These are phyloP conservation scores for Dioscorea cayenensis DNA, from an alignment of 116 monocot species.

Conservation along the genomic window DNA sequence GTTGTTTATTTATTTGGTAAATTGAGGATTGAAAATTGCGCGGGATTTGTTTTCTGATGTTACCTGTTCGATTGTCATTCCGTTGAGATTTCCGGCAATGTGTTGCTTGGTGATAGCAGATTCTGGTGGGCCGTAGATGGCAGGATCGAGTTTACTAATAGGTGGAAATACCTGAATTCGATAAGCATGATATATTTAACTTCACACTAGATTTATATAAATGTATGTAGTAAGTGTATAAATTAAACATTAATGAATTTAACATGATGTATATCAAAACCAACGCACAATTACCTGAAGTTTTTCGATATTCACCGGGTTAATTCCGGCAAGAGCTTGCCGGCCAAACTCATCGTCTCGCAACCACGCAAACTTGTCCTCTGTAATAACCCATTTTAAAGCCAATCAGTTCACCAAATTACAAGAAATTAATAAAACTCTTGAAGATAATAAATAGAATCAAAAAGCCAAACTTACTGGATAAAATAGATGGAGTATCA, in stretches of 20 bases:
- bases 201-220: too few relatives aligned
- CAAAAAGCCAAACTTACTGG: constrained; percentile 28
- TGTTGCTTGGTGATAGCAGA: constrained; percentile 65
- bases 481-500: constrained; percentile 61
- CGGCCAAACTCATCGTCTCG: constrained; percentile 83
- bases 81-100: constrained; percentile 63
- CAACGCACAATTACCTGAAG: constrained; percentile 34
- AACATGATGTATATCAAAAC: not conserved
- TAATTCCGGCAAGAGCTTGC: constrained; percentile 69
- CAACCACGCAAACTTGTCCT: constrained; percentile 88
- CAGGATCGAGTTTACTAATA: constrained; percentile 63
- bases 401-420: too few relatives aligned
- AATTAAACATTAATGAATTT: not conserved
- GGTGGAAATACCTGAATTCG: constrained; percentile 56
- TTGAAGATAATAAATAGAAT: too few relatives aligned
- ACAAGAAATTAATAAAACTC: too few relatives aligned
- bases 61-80: constrained; percentile 62
- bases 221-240: not conserved
- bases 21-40: not conserved
- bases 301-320: constrained; percentile 66
- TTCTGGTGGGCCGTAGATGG: constrained; percentile 61
- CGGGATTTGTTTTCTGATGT: not conserved
- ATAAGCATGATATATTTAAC: too few relatives aligned
- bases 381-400: constrained; percentile 18
- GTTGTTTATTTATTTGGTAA: too few relatives aligned